Evolutionary conservation across 1,284 basidiomycete species (phyloP).

Genomic region (Apiotrichum gracile): DNA sequence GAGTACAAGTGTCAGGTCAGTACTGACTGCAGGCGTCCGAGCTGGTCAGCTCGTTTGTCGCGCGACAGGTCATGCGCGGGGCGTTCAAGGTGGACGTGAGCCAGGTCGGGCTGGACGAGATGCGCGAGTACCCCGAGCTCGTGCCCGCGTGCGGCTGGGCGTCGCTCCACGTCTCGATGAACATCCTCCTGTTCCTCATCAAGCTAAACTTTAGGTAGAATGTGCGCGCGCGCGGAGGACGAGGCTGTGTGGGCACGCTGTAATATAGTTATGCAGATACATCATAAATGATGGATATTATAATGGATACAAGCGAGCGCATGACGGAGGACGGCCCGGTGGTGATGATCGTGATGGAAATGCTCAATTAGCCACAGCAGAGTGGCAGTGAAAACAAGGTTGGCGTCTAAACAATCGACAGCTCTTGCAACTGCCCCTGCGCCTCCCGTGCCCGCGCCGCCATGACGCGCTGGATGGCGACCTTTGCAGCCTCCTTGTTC

Average conservation of each 20-base stretch:
- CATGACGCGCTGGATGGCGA: not conserved
- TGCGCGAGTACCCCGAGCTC: constrained; percentile 52
- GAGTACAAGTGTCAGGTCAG: constrained; percentile 14
- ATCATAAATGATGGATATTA: too few species aligned
- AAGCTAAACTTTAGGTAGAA: constrained; percentile 42
- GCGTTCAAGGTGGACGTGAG: constrained; percentile 52
- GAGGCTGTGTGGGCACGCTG: not conserved
- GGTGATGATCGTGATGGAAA: too few species aligned
- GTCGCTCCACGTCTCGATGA: constrained; percentile 53
- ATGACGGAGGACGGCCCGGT: too few species aligned
- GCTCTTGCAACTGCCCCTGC: not conserved
- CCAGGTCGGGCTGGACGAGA: constrained; percentile 51
- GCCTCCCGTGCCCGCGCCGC: not conserved
- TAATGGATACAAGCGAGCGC: not conserved
- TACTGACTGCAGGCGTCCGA: constrained; percentile 43
- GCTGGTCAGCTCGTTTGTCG: constrained; percentile 50
- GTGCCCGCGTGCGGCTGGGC: constrained; percentile 50
- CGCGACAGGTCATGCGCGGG: constrained; percentile 48
- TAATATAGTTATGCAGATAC: not conserved
- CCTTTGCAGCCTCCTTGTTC: not conserved
- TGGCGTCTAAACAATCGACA: not conserved
- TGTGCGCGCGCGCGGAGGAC: not conserved
- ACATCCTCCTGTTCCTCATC: constrained; percentile 53
- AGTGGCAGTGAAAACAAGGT: not conserved
- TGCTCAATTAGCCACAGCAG: too few species aligned